Evolutionary conservation across 192 early-diverging fungal genomes (phyloP), one percentile per base, ranked within the genome.

Genomic region (Linnemannia elongata): DNA sequence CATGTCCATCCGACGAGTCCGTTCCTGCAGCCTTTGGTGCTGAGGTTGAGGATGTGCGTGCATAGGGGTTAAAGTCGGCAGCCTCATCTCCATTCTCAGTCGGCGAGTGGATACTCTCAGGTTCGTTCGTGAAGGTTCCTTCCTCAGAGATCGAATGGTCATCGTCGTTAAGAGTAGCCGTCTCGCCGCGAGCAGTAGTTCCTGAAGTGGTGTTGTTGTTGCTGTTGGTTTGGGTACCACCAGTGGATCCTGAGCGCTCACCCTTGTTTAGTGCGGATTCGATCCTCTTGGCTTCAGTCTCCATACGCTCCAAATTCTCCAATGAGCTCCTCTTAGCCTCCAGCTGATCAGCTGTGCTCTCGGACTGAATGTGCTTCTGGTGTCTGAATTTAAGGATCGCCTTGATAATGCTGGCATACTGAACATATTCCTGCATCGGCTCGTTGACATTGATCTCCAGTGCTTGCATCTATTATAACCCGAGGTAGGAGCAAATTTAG

Each of bases 341-440:
- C 9, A 98, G 87, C 12, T 92, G 91, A 27, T 94, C 96, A 24
- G 93, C 91, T 7, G 96, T 94, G 76, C 93, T 90, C 57, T 97
- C 96, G 20, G 96, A 90, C 82, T 98, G 96, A 88, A 95, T 89
- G 83, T 99, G 97, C 83, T 96, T 95, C 70, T 95, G 90, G 81
- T 97, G 94, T 27, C 98, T 89, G 89, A 96, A 96, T 66, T 93
- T 92, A 27, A 99, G 92, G 15, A 97, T 94, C 78, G 94, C 93
- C 77, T 97, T 97, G 78, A 99, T 96, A n/a, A 94, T 92, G 38
- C 91, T 89, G 30, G 97, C 93, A 78, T 96, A 97, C 90, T 97
- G 96, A n/a, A 93, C 90, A 80, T 99, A 98, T 88, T 97, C 96
- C 75, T 95, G 94, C 79, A 99, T 89, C 7, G 96, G 96, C 71